These are phyloP conservation scores for Globisporangium perplexum DNA, from an alignment of 352 stramenopile species.

Conservation along the genomic window DNA sequence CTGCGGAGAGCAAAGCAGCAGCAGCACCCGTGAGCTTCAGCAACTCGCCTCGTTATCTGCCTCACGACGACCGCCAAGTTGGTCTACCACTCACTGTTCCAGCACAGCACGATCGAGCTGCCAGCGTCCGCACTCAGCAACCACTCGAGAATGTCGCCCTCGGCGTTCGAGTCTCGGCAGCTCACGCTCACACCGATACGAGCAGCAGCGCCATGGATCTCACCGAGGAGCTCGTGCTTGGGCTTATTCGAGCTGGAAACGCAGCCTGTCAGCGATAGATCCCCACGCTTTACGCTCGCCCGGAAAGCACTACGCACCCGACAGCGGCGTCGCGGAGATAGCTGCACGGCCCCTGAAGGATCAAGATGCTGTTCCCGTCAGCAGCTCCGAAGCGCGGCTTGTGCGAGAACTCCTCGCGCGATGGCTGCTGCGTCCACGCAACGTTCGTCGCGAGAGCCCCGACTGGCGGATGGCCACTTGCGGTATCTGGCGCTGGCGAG, in stretches of 20 bases:
- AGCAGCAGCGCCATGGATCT: slow-evolving; percentile 1
- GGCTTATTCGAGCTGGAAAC: slow-evolving; percentile 4
- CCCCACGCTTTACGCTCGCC: not conserved
- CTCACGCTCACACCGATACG: slow-evolving; percentile 10
- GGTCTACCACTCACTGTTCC: slow-evolving; percentile 22
- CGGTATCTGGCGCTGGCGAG: not conserved
- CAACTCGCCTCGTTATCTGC: not conserved
- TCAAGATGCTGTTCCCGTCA: not conserved
- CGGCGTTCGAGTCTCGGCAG: slow-evolving; percentile 21
- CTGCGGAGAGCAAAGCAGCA: slow-evolving; percentile 8
- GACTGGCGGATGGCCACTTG: not conserved
- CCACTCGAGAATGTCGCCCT: slow-evolving; percentile 29
- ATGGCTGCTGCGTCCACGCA: not conserved
- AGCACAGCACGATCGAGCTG: slow-evolving; percentile 32
- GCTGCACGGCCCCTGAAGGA: slow-evolving; percentile 23
- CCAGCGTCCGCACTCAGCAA: slow-evolving; percentile 12
- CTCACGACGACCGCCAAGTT: not conserved
- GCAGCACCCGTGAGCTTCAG: not conserved
- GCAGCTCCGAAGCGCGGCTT: not conserved
- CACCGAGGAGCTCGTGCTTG: slow-evolving; percentile 6
- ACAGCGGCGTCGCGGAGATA: slow-evolving; percentile 18
- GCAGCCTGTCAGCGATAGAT: not conserved
- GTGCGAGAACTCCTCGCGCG: not conserved
- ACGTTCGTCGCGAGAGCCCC: not conserved
- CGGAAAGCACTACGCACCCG: slow-evolving; percentile 11